A percentile compares a stretch with the other conserved stretches of the same genome.
Evolutionary conservation across 129 eudicot species (phyloP).

Genomic region (Cynara cardunculus): DNA sequence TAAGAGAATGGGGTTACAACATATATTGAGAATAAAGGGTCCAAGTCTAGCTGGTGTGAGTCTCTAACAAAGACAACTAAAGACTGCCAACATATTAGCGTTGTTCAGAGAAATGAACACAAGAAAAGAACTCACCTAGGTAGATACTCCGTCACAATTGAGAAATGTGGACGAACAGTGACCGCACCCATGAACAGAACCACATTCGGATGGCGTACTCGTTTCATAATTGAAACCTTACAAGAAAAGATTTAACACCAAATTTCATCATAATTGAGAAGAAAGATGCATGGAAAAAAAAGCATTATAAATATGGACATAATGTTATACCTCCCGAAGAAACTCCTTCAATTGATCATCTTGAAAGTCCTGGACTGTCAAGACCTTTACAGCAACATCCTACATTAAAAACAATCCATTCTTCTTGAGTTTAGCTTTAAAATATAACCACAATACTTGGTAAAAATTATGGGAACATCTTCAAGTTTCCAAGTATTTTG

Average conservation of each 20-base stretch:
- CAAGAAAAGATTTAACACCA: background rate
- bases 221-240: conserved; percentile 95
- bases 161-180: conserved; percentile 85
- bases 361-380: conserved; percentile 78
- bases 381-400: conserved; percentile 98
- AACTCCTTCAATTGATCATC: conserved; percentile 93
- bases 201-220: conserved; percentile 97
- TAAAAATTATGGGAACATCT: background rate
- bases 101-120: background rate
- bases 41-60: background rate
- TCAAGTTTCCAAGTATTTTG: background rate
- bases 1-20: background rate
- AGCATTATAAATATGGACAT: background rate
- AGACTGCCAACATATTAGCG: background rate
- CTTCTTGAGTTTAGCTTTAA: background rate
- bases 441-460: background rate
- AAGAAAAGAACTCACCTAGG: conserved; percentile 48
- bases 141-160: conserved; percentile 90
- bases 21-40: background rate
- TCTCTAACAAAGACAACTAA: background rate
- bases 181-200: conserved; percentile 99
- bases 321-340: conserved; percentile 67
- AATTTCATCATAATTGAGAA: background rate
- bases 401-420: conserved; percentile 17
- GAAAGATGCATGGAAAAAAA: background rate